Conservation (phyloP, 257 asterid genomes). For the Solanum dulcamara region DNA sequence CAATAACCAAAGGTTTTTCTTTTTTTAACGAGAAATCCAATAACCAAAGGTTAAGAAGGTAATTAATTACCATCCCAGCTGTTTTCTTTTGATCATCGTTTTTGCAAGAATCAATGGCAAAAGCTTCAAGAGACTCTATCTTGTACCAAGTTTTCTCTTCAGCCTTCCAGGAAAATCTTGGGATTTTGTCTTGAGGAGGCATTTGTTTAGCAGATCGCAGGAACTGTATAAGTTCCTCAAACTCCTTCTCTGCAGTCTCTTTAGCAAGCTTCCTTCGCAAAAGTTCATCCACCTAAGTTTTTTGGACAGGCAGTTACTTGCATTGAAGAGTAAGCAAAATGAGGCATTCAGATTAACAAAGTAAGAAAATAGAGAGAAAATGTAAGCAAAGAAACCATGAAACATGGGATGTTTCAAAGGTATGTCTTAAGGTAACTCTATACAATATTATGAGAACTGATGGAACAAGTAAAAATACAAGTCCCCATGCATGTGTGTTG, state of each 20-base stretch:
- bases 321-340: not conserved
- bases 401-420: not conserved
- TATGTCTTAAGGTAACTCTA: not conserved
- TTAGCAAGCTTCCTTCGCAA: constrained; percentile 49
- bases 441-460: not conserved
- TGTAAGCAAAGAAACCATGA: not conserved
- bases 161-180: constrained; percentile 54
- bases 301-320: not conserved
- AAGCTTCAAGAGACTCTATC: constrained; percentile 65
- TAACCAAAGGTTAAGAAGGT: not conserved
- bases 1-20: not conserved
- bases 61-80: constrained; percentile 58
- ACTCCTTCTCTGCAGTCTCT: constrained; percentile 70
- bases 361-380: not conserved
- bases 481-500: not conserved
- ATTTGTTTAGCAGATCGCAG: constrained; percentile 55
- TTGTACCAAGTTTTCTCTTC: constrained; percentile 45
- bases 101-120: constrained; percentile 61
- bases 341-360: not conserved
- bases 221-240: constrained; percentile 54
- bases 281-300: constrained; percentile 78
- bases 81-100: constrained; percentile 64
- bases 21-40: not conserved
- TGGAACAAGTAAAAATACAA: not conserved
- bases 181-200: constrained; percentile 61